Evolutionary conservation across 2,329 filamentous ascomycete species (phyloP).

Genomic region (Tetracladium maxilliforme): DNA sequence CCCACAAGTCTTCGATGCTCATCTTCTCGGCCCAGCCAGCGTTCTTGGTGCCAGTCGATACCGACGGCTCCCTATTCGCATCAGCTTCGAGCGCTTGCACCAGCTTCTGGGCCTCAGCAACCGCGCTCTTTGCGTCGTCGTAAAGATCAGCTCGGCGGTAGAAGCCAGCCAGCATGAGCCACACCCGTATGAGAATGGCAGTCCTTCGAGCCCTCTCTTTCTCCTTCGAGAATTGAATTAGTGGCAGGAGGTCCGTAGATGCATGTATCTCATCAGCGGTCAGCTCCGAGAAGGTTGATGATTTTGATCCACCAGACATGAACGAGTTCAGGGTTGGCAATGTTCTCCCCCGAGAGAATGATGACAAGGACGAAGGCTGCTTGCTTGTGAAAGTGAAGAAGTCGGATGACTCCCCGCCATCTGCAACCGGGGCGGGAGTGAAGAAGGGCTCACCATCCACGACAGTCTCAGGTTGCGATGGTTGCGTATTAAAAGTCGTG

Average conservation of each 20-base stretch:
- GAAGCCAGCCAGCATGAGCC: slow-evolving; percentile 79
- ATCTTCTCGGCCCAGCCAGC: slow-evolving; percentile 67
- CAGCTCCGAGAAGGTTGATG: slow-evolving; percentile 23
- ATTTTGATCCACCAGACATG: slow-evolving; percentile 22
- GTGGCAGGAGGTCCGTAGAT: slow-evolving; percentile 30
- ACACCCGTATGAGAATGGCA: slow-evolving; percentile 57
- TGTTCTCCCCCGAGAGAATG: too few species aligned
- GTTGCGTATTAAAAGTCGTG: slow-evolving; percentile 15
- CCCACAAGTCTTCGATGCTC: slow-evolving; percentile 73
- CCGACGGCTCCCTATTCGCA: slow-evolving; percentile 44
- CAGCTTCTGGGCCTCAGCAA: slow-evolving; percentile 68
- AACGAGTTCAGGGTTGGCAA: too few species aligned
- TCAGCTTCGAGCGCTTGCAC: slow-evolving; percentile 58
- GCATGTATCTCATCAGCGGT: slow-evolving; percentile 25
- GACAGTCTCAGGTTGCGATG: slow-evolving; percentile 17
- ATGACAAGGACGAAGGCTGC: too few species aligned
- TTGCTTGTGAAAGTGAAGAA: too few species aligned
- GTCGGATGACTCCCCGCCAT: slow-evolving; percentile 18
- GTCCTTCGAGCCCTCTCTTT: slow-evolving; percentile 33
- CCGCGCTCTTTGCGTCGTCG: slow-evolving; percentile 66
- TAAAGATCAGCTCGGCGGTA: slow-evolving; percentile 71
- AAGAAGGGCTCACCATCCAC: slow-evolving; percentile 36
- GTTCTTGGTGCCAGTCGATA: slow-evolving; percentile 43
- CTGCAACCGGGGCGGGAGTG: slow-evolving; percentile 26
- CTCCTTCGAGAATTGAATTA: slow-evolving; percentile 38